Evolutionary conservation across 2,329 filamentous ascomycete species (phyloP).

Genomic region (Phaeoacremonium minimum): DNA sequence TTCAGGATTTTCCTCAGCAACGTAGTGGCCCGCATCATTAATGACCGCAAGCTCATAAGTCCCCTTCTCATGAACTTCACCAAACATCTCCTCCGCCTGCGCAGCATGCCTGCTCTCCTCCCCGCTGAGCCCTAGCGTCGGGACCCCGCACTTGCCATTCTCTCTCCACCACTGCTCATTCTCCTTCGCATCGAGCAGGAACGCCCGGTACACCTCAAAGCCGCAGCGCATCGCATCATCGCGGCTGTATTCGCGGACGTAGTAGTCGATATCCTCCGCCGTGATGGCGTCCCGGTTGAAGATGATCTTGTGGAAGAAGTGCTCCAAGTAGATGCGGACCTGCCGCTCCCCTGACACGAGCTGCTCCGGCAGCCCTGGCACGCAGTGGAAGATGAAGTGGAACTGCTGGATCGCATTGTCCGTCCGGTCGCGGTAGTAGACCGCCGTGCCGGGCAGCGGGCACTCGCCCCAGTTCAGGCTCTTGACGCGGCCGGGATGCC

Average conservation of each 20-base stretch:
- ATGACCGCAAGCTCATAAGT: not conserved
- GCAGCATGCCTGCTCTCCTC: not conserved
- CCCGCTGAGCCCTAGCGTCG: not conserved
- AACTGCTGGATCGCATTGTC: not conserved
- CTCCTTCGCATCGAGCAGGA: not conserved
- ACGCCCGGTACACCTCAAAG: not conserved
- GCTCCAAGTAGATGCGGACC: not conserved
- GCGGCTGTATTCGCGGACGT: slow-evolving; percentile 1
- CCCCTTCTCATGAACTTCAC: not conserved
- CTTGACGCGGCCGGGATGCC: slow-evolving; percentile 23
- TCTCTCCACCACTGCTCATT: not conserved
- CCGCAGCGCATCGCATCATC: not conserved
- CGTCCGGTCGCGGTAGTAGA: slow-evolving; percentile 18
- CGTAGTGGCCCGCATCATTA: not conserved
- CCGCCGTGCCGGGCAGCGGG: slow-evolving; percentile 29
- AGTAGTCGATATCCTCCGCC: not conserved
- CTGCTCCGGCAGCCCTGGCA: not conserved
- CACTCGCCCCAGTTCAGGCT: slow-evolving; percentile 36
- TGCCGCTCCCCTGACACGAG: not conserved
- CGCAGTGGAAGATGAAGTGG: slow-evolving; percentile 3
- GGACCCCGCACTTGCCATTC: not conserved
- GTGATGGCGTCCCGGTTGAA: not conserved
- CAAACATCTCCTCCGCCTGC: not conserved
- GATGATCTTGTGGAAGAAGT: slow-evolving; percentile 1
- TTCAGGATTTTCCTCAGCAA: not conserved